Evolutionary conservation across 306 rosid genomes (phyloP), one percentile per base, ranked within the genome.

Genomic region (Luffa aegyptiaca): DNA sequence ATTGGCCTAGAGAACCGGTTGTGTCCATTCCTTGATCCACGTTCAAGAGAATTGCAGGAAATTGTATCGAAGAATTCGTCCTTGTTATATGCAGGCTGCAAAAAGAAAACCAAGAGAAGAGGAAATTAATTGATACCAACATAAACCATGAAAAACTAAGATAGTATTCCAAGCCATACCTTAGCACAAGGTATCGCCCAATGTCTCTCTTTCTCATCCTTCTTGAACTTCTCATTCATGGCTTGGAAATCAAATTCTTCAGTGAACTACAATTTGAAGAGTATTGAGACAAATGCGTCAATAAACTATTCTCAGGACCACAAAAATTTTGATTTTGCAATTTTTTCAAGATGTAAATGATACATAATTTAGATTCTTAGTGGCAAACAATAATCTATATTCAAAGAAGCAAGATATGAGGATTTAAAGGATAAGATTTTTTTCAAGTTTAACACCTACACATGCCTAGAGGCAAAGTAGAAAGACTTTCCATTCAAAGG

Each of bases 221-320:
- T 90, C 46, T 85, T 93, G 86, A 90, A 91, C 87, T 90, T 91
- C 80, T 93, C 92, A 55, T 93, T 88, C 98, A 93, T 93, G 79
- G 96, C 93, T 44, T 18, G 85, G 85, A 93, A 91, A 84, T 93
- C 93, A 82, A 91, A 93, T 80, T 93, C 98, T 84, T 91, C 96
- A 45, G 84, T 86, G 82, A 83, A 93, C 81, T 86, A 86, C 64
- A n/a, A 58, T 58, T 58, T 17, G 5, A 53, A 53, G 33, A n/a
- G 64, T 58, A 20, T 58, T 58, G 64, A 58, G 35, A 20, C 35
- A 20, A 62, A 18, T 31, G 12, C 64, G 64, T 33, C n/a, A 5
- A 10, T 62, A 11, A 35, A 31, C 6, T 33, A 62, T 18, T 35
- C 16, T 31, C 7, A 10, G 16, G 69, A 26, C 41, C 5, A 33